Evolutionary conservation across 331 rosid species (phyloP).

Genomic region (Acacia pycnantha): DNA sequence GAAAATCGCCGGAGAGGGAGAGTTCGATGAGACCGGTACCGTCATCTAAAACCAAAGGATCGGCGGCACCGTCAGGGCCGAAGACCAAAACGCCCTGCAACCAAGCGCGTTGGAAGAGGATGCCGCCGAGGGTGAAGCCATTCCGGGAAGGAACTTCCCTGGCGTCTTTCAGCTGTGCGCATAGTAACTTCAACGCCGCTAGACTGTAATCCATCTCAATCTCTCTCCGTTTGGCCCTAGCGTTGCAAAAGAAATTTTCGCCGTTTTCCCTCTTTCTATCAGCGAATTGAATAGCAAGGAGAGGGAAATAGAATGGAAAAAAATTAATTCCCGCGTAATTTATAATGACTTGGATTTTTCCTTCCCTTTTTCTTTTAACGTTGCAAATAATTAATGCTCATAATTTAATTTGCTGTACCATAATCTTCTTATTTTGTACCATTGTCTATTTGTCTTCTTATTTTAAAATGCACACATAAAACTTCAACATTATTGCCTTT

Average conservation of each 20-base stretch:
- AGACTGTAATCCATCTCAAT: slow-evolving; percentile 67
- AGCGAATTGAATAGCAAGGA: background rate
- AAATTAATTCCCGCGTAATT: too few species aligned
- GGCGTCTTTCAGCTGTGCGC: slow-evolving; percentile 62
- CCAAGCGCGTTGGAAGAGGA: slow-evolving; percentile 91
- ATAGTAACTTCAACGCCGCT: slow-evolving; percentile 71
- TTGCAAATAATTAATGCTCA: background rate
- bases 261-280: background rate
- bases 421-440: too few species aligned
- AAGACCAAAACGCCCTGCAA: slow-evolving; percentile 74
- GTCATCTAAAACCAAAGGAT: slow-evolving; percentile 60
- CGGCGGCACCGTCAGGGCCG: slow-evolving; percentile 28
- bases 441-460: background rate
- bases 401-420: background rate
- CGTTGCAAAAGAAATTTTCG: background rate
- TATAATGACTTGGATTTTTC: too few species aligned
- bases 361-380: background rate
- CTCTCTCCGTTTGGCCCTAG: background rate
- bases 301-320: background rate
- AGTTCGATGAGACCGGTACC: slow-evolving; percentile 70
- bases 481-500: background rate
- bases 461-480: background rate
- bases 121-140: slow-evolving; percentile 53
- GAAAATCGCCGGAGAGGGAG: slow-evolving; percentile 51
- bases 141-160: slow-evolving; percentile 41